phyloP scores from a whole-genome alignment of 768 basidiomycete genomes.

The Lyophyllum semitale region DNA sequence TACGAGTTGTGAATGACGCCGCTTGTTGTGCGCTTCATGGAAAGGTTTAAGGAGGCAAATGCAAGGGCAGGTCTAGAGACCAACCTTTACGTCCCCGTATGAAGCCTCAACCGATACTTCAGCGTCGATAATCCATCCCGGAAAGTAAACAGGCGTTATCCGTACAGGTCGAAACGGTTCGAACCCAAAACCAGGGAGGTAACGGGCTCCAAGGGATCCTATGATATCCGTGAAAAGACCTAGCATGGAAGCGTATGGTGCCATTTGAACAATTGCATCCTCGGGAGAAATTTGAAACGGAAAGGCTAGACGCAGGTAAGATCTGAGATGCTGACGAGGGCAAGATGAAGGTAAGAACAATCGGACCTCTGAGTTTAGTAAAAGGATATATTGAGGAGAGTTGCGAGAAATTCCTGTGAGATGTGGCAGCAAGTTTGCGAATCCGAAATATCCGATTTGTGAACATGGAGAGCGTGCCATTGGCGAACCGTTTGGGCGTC shows the following conservation, averaged over 20 bases:
- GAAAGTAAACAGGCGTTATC: conserved; percentile 59
- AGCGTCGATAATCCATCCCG: conserved; percentile 62
- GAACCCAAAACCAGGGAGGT: conserved; percentile 39
- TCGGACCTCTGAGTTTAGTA: conserved; percentile 37
- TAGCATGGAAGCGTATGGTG: conserved; percentile 29
- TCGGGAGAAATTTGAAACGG: conserved; percentile 52
- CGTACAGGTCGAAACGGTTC: conserved; percentile 44
- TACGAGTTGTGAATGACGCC: conserved; percentile 48
- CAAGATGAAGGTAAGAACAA: neutral
- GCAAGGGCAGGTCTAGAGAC: conserved; percentile 1
- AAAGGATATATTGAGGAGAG: conserved; percentile 27
- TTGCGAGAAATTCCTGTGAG: conserved; percentile 9
- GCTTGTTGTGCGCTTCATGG: conserved; percentile 28
- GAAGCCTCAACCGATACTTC: conserved; percentile 45
- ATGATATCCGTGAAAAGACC: conserved; percentile 23
- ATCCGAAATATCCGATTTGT: conserved; percentile 15
- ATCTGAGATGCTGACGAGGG: neutral
- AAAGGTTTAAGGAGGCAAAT: neutral
- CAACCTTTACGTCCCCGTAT: conserved; percentile 25
- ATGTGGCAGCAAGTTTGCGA: conserved; percentile 5
- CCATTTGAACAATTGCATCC: conserved; percentile 43
- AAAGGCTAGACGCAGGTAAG: conserved; percentile 36
- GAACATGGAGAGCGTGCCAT: conserved; percentile 14
- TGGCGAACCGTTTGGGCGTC: neutral
- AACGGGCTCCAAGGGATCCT: conserved; percentile 33